Evolutionary conservation across 23 red algal species (phyloP), one percentile per base, ranked within the genome.

Genomic region (Agarophyton chilense): DNA sequence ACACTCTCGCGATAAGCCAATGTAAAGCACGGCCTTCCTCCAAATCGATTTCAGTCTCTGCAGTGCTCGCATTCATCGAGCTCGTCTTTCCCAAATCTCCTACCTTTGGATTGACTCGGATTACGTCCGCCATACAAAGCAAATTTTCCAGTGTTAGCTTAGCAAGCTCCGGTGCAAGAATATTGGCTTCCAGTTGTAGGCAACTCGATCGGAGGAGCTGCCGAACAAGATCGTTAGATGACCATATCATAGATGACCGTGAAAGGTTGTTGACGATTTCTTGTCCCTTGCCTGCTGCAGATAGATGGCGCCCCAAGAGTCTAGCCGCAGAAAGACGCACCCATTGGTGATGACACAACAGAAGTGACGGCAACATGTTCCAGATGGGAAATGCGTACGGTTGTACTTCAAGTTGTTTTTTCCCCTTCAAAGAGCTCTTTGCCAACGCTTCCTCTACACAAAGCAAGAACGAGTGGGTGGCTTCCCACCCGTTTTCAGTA

Each of bases 1-100:
- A 87, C 49, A 94, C 33, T 42, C 91, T 63, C 14, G 67, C 60
- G 14, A 94, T 61, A 21, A 94, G 74, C 91, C 91, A 94, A 7
- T 49, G 35, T n/a, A 94, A 71, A 52, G 52, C 76, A 2, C 77
- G 47, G 11, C 77, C 77, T 24, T 55, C 54, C 31, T 52, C 18
- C 1, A 22, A 14, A 16, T 35, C 43, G 54, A 11, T 54, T 4
- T 40, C 51, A 10, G 38, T 28, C 19, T 81, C 52, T 55, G 22
- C 0, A 28, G 41, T 13, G n/a, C n/a, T 46, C 7, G 33, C 45
- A 82, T 56, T 22, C 2, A 7, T 24, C 22, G 35, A 43, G 22
- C 21, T 47, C 36, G n/a, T n/a, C n/a, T 12, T 21, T 58, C 51
- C 24, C 7, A 82, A 46, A 76, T 91, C 76, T 43, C 88, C 88